Evolutionary conservation across 441 rosid species (phyloP), one percentile per base, ranked within the genome.

Genomic region (Erysimum cheiri): DNA sequence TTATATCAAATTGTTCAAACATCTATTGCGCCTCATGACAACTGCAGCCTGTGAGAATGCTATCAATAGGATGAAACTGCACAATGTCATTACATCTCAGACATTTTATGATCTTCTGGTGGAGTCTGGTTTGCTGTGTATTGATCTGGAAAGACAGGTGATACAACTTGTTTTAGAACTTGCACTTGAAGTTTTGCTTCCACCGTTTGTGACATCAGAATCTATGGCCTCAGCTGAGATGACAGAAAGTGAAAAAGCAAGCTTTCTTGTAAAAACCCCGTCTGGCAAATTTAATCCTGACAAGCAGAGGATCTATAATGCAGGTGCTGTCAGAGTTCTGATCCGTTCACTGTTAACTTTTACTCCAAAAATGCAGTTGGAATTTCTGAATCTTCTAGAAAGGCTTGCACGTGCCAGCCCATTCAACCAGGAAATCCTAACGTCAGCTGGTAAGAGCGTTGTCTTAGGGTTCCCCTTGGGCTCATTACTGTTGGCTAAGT

Each of bases 351-450:
- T 93, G 74, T 84, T 93, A 85, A 95, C 83, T 47, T 93, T 90
- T 70, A 91, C 97, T 72, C 98, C 98, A 60, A 91, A 87, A 83
- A 83, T 90, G 85, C 99, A 96, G 78, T 77, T 96, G 63, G 90
- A 90, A 78, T 81, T 93, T 79, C 86, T 96, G 78, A 83, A 76
- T 73, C 87, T 96, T 66, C 80, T 91, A 74, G 90, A 89, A 61
- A 84, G 81, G 73, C 97, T 96, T 85, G 95, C 98, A 72, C 92
- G 84, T 70, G 89, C 93, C 75, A 84, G 97, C 50, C 81, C 98
- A 73, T 93, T 90, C 79, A 96, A 96, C 82, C 90, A 90, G 85
- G 99, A 96, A 88, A 91, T 74, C 74, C 98, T 96, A 72, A 90
- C 97, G 36, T 90, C 98, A 58, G 83, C 86, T 80, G 99, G 99